Evolutionary conservation across 176 grass and related monocot species (phyloP).

Genomic region (Eragrostis curvula): DNA sequence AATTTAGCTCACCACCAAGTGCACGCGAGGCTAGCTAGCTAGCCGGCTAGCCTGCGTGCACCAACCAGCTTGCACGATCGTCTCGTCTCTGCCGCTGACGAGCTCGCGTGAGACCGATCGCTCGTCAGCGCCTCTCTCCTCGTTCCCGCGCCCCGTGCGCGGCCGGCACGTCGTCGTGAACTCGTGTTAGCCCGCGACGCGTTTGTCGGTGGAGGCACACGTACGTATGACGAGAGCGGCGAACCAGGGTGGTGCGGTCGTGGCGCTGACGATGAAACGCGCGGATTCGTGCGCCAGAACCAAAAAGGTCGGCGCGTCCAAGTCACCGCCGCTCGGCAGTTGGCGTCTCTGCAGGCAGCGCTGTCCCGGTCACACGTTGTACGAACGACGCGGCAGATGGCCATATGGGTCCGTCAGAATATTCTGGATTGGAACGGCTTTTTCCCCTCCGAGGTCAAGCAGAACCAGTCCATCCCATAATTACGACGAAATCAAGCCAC

Average conservation of each 20-base stretch:
- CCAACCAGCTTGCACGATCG: no score
- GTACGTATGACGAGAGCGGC: neutral
- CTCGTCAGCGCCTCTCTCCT: no score
- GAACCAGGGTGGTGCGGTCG: neutral
- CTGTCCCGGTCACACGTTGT: neutral
- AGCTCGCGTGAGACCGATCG: no score
- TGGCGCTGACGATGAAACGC: conserved; percentile 26
- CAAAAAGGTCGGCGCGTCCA: neutral
- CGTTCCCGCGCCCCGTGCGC: no score
- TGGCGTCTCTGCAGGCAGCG: neutral
- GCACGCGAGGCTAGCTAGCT: no score
- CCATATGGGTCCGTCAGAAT: neutral
- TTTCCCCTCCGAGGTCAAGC: neutral
- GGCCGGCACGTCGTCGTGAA: no score
- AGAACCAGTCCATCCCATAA: neutral
- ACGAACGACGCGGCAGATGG: neutral
- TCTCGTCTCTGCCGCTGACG: no score
- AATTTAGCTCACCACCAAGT: no score
- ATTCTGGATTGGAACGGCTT: neutral
- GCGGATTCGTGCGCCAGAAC: neutral
- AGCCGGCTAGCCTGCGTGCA: no score
- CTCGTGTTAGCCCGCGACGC: neutral
- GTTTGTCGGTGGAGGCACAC: conserved; percentile 10
- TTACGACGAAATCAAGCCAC: conserved; percentile 3
- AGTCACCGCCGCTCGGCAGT: neutral